phyloP scores from a whole-genome alignment of 2,329 filamentous ascomycete species.

The Fusarium sp. region DNA sequence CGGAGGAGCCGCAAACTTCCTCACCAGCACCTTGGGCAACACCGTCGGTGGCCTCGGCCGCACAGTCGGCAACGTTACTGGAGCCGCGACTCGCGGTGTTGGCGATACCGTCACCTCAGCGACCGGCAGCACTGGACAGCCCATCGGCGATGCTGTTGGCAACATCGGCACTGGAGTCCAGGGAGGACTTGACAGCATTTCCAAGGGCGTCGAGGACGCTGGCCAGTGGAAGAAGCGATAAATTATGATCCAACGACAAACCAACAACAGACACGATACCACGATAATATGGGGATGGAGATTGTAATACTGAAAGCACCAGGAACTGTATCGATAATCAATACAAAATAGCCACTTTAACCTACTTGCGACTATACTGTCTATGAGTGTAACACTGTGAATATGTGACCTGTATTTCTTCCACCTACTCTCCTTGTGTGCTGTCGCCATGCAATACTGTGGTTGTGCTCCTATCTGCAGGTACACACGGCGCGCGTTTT shows the following conservation, averaged over 20 bases:
- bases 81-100: constrained; percentile 66
- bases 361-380: neutral
- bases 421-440: no score
- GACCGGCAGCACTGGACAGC: constrained; percentile 64
- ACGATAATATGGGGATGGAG: neutral
- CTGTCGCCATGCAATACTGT: neutral
- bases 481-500: neutral
- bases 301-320: constrained; percentile 12
- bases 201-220: constrained; percentile 67
- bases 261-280: neutral
- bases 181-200: constrained; percentile 60
- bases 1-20: constrained; percentile 52
- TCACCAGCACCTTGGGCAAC: constrained; percentile 56
- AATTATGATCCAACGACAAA: neutral
- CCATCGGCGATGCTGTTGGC: constrained; percentile 66
- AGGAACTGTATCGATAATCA: neutral
- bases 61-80: constrained; percentile 56
- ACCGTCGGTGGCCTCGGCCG: constrained; percentile 54
- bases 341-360: neutral
- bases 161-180: constrained; percentile 65
- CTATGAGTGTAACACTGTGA: neutral
- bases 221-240: constrained; percentile 64
- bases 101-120: constrained; percentile 66
- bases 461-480: neutral
- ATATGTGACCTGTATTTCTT: neutral